These are phyloP conservation scores for Plicaturopsis crispa DNA, from an alignment of 768 basidiomycete genomes.

Conservation along the genomic window DNA sequence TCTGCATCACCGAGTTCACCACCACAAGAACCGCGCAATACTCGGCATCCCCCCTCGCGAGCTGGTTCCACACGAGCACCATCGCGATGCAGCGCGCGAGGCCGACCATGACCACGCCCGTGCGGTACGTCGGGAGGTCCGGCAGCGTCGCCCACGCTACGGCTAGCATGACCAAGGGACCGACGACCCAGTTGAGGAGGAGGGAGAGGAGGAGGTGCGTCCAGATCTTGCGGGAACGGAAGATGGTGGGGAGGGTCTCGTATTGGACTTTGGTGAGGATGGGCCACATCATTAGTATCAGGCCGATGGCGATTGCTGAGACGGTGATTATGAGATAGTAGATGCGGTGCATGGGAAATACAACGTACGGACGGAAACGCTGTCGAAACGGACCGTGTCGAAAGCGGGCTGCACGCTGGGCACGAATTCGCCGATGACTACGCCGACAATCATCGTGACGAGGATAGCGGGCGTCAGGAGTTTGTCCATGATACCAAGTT, in stretches of 20 bases:
- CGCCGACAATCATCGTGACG: constrained; percentile 66
- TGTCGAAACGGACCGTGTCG: constrained; percentile 52
- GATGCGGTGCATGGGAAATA: neutral
- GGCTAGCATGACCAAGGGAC: constrained; percentile 79
- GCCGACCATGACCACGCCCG: constrained; percentile 80
- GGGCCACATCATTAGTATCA: constrained; percentile 89
- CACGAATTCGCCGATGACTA: constrained; percentile 65
- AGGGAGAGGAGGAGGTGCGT: constrained; percentile 62
- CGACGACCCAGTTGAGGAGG: constrained; percentile 73
- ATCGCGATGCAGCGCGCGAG: constrained; percentile 35
- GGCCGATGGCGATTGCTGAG: constrained; percentile 71
- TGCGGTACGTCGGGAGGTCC: constrained; percentile 65
- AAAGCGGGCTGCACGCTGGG: constrained; percentile 54
- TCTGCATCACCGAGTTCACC: constrained; percentile 74
- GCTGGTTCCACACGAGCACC: constrained; percentile 79
- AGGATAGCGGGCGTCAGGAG: constrained; percentile 62
- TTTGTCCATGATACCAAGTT: constrained; percentile 46
- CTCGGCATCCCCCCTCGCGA: constrained; percentile 60
- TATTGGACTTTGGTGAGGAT: constrained; percentile 72
- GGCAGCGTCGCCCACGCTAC: constrained; percentile 82
- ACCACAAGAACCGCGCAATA: constrained; percentile 79
- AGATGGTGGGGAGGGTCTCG: constrained; percentile 54
- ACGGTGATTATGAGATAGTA: neutral
- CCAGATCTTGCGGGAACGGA: constrained; percentile 50
- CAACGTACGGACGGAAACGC: constrained; percentile 71